Conservation (phyloP, 2,329 filamentous ascomycete species). For the Talaromyces sp. region DNA sequence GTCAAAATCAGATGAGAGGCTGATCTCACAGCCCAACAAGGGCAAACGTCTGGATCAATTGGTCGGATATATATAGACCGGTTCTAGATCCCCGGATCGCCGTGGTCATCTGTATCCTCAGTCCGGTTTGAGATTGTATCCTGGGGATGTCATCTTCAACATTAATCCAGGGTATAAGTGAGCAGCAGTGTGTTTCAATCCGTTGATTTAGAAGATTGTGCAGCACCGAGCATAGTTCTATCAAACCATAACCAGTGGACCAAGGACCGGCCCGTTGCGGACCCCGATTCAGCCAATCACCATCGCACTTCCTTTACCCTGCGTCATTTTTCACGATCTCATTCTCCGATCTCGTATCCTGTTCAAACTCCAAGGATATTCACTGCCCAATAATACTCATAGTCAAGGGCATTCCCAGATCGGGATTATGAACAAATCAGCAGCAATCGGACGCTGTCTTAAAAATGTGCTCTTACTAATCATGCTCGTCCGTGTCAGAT, state of each 20-base stretch:
- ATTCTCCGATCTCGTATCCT: too few species aligned
- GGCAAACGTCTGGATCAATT: not conserved
- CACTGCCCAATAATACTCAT: too few species aligned
- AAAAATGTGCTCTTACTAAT: too few species aligned
- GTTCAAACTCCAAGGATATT: too few species aligned
- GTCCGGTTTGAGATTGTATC: not conserved
- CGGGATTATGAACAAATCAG: too few species aligned
- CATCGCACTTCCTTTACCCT: not conserved
- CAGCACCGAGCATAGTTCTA: too few species aligned
- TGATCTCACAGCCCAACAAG: not conserved
- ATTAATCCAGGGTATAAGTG: too few species aligned
- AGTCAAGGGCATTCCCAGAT: too few species aligned
- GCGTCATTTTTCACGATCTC: not conserved
- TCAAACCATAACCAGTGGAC: not conserved
- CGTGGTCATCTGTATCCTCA: not conserved
- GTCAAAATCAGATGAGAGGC: not conserved
- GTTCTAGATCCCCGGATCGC: not conserved
- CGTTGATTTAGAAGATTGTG: too few species aligned
- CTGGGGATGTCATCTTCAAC: not conserved
- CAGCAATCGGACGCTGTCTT: too few species aligned
- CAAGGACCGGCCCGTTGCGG: constrained; percentile 1
- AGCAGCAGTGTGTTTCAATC: too few species aligned
- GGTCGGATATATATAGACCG: not conserved
- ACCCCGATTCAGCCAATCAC: not conserved
- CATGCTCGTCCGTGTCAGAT: too few species aligned